These are phyloP conservation scores for Talaromyces sp. DNA, from an alignment of 2,329 filamentous ascomycete species.

Conservation along the genomic window DNA sequence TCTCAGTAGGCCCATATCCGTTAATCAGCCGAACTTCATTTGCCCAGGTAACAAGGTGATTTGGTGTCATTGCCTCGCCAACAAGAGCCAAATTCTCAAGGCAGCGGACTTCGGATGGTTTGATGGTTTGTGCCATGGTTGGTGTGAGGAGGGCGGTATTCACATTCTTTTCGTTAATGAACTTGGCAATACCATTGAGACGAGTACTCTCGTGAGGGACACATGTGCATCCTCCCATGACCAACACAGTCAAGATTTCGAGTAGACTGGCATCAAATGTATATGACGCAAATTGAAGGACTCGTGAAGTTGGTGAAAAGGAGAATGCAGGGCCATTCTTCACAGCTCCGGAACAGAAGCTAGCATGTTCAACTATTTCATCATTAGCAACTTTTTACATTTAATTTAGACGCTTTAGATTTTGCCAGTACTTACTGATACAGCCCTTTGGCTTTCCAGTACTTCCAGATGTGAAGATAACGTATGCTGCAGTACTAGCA, in stretches of 20 bases:
- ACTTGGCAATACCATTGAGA: constrained; percentile 19
- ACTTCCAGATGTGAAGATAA: constrained; percentile 57
- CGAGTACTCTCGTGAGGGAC: constrained; percentile 50
- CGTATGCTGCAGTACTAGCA: constrained; percentile 45
- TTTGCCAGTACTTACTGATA: constrained; percentile 55
- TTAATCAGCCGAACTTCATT: constrained; percentile 10
- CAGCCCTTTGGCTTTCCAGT: constrained; percentile 53
- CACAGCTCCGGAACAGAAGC: constrained; percentile 48
- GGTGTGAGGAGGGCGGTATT: constrained; percentile 57
- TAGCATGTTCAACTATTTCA: constrained; percentile 47
- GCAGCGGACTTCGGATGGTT: constrained; percentile 21
- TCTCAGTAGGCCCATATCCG: constrained; percentile 14
- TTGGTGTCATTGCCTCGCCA: constrained; percentile 39
- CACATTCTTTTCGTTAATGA: constrained; percentile 48
- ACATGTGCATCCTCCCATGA: constrained; percentile 56
- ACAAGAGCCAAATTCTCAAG: constrained; percentile 39
- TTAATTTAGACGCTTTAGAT: constrained; percentile 43
- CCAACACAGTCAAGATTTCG: constrained; percentile 52
- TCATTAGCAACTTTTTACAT: neutral
- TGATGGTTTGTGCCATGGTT: constrained; percentile 48
- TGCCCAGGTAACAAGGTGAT: constrained; percentile 22
- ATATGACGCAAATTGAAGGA: constrained; percentile 55
- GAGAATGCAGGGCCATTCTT: constrained; percentile 43
- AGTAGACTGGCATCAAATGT: constrained; percentile 51
- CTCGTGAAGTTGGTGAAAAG: constrained; percentile 45